Base-by-base conservation (phyloP, 805 yeast genomes). In the Lachancea sp. region DNA sequence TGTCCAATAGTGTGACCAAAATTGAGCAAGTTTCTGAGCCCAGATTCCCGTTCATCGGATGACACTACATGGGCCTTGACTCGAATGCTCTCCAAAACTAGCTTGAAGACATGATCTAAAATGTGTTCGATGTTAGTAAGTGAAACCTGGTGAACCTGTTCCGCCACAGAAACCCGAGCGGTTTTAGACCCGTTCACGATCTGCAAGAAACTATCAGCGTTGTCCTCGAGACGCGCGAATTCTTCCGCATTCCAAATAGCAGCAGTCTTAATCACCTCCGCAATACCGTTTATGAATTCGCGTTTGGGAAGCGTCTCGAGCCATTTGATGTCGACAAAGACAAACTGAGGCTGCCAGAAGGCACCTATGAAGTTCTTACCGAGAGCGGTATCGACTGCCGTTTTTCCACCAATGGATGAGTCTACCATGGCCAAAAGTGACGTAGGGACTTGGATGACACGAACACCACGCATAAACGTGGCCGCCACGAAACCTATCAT, bases 401-500 rank as follows among this genome's bases (percentile, higher is more conserved):
- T 92, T 62, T 92, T 92, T 30, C 98, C 98, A 45, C 98, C 98
- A 52, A 92, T 87, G 4, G 97, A 86, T 8, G 97, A 88, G 63
- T 92, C 98, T 24, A 92, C 98, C 98, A 92, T 92, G 7, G 98
- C 82, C 47, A 92, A 72, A 48, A 92, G 66, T 24, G 96, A 84
- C 5, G 98, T 92, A 41, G 98, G 98, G 21, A 92, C 73, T 63
- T 92, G 98, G 32, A 88, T 80, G 42, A 88, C 87, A 47, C 96
- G 74, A 7, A 92, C 95, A 42, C 98, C 98, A 60, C 98, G 77
- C 98, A 92, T 92, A 63, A 92, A 92, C 2, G 98, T 92, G 23
- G 98, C 90, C n/a, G 98, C 98, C 30, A 92, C 97, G 60, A 78
- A 92, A 3, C 98, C 98, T 50, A 90, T 85, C 98, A 92, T 90